Conservation (phyloP, 1,139 yeast genomes). For the Candida pseudoviswanathii region DNA sequence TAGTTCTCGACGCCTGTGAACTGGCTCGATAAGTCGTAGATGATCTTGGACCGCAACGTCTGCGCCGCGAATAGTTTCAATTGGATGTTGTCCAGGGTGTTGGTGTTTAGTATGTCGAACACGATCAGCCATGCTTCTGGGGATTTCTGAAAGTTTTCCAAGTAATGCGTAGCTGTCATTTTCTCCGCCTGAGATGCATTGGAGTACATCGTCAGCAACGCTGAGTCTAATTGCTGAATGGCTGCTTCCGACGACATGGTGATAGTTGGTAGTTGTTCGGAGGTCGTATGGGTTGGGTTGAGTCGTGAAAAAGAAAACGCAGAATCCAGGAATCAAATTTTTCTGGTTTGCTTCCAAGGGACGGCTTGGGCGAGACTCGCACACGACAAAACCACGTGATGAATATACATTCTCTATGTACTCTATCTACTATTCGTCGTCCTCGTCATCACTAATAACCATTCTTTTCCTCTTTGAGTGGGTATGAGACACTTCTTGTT, state of each 20-base stretch:
- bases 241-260: conserved; percentile 11
- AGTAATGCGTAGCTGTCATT: conserved; percentile 61
- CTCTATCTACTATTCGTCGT: conserved; percentile 15
- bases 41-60: conserved; percentile 80
- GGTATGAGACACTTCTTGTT: conserved; percentile 13
- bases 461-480: conserved; percentile 16
- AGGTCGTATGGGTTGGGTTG: no score
- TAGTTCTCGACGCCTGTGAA: conserved; percentile 54
- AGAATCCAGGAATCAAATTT: no score
- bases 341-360: neutral
- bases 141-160: conserved; percentile 84
- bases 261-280: no score
- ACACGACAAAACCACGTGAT: conserved; percentile 1
- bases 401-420: neutral
- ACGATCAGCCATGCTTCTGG: conserved; percentile 65
- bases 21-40: conserved; percentile 79
- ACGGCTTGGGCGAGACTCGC: no score
- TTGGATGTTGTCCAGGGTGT: conserved; percentile 37
- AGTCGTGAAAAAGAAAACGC: no score
- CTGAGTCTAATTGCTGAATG: conserved; percentile 38
- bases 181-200: conserved; percentile 54
- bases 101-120: conserved; percentile 35
- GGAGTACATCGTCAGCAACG: conserved; percentile 65
- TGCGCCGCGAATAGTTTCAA: conserved; percentile 86
- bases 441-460: conserved; percentile 30